Percentiles rank a stretch among this genome's conserved stretches.
These are phyloP conservation scores for Desmodesmus armatus DNA, from an alignment of 139 green algal species.

Conservation along the genomic window DNA sequence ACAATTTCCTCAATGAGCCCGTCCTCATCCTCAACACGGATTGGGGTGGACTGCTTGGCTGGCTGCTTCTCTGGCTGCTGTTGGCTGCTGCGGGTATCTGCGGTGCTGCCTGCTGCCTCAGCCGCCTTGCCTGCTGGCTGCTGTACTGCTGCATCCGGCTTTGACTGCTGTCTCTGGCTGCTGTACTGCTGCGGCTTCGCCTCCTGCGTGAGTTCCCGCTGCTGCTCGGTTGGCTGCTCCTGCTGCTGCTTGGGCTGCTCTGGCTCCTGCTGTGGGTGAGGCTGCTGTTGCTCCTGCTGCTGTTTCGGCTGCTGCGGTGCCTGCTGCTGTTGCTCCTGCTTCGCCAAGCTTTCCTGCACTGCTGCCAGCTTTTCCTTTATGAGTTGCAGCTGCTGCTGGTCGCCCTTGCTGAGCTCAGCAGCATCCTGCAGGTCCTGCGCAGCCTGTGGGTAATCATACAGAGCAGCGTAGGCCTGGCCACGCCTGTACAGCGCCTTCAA, in stretches of 20 bases:
- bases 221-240: slow-evolving; percentile 10
- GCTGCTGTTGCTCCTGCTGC: slow-evolving; percentile 12
- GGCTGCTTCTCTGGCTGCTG: no score
- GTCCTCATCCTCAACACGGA: slow-evolving; percentile 32
- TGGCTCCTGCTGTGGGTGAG: neutral
- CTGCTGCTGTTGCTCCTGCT: slow-evolving; percentile 13
- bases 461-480: slow-evolving; percentile 61
- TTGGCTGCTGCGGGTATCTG: no score
- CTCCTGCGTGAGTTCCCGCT: no score
- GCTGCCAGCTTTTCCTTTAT: slow-evolving; percentile 63
- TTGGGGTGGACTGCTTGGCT: no score
- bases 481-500: slow-evolving; percentile 75
- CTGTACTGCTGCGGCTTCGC: no score
- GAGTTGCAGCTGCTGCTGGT: slow-evolving; percentile 50
- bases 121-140: no score
- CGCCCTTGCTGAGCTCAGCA: slow-evolving; percentile 37
- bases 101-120: no score
- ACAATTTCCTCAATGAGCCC: slow-evolving; percentile 32
- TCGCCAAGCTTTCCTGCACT: slow-evolving; percentile 25
- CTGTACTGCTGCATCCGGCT: no score
- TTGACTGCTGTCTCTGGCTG: no score
- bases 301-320: slow-evolving; percentile 1
- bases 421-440: slow-evolving; percentile 53
- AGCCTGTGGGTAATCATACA: slow-evolving; percentile 35
- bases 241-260: neutral